Percentiles rank a stretch among this genome's conserved stretches.
These are phyloP conservation scores for Chaetoceros muelleri DNA, from an alignment of 108 stramenopile genomes.

Conservation along the genomic window DNA sequence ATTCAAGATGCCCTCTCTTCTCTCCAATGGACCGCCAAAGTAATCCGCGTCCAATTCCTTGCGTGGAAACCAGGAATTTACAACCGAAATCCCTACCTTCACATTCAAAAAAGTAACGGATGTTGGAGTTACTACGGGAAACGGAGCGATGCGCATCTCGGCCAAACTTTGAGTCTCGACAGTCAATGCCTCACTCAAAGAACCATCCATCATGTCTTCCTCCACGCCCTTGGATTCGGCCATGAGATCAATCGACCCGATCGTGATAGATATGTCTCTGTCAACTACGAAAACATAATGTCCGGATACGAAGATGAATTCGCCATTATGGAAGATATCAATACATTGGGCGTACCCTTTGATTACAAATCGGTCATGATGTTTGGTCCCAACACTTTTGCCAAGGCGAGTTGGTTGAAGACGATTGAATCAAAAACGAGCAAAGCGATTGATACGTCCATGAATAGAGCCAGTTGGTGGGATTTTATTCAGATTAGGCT, in stretches of 20 bases:
- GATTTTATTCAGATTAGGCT: background rate
- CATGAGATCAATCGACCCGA: background rate
- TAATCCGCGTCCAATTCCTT: background rate
- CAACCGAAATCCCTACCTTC: background rate
- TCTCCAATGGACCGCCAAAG: background rate
- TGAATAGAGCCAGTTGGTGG: background rate
- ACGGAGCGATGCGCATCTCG: background rate
- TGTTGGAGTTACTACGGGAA: background rate
- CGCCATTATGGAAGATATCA: background rate
- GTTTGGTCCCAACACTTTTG: background rate
- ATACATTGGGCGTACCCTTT: background rate
- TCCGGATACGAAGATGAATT: background rate
- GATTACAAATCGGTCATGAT: background rate
- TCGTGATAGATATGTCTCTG: background rate
- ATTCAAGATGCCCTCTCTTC: background rate
- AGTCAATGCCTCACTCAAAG: background rate
- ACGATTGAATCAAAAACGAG: background rate
- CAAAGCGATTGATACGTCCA: background rate
- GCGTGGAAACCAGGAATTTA: background rate
- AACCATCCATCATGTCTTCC: background rate
- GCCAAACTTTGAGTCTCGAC: background rate
- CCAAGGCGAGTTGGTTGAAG: background rate
- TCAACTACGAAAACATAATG: background rate
- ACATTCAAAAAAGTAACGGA: background rate
- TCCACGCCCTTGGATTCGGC: background rate